phyloP scores from a whole-genome alignment of 805 yeast genomes.

The Blastobotrys mokoenaii region DNA sequence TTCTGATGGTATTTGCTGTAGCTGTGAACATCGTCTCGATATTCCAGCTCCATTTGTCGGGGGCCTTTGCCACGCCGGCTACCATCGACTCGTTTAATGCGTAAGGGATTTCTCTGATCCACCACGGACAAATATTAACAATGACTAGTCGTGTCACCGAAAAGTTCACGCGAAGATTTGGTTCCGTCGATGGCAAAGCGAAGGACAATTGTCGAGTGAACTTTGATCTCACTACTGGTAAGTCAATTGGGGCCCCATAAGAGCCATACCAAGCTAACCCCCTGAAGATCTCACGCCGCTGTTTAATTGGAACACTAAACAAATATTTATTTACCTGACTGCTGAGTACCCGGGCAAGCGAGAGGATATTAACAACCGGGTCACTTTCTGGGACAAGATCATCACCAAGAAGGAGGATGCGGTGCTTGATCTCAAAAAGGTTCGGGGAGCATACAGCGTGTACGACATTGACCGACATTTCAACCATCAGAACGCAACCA shows the following conservation, averaged over 20 bases:
- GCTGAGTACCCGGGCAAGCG: slow-evolving; percentile 63
- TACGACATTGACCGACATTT: slow-evolving; percentile 70
- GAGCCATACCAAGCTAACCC: background rate
- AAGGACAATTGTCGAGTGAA: slow-evolving; percentile 67
- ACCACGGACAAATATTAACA: background rate
- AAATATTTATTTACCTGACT: slow-evolving; percentile 83
- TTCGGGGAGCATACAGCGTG: slow-evolving; percentile 67
- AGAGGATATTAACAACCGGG: slow-evolving; percentile 40
- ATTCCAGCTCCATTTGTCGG: slow-evolving; percentile 21
- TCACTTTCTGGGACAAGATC: slow-evolving; percentile 88
- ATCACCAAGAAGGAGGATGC: slow-evolving; percentile 55
- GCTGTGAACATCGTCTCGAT: slow-evolving; percentile 23
- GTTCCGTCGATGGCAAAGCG: slow-evolving; percentile 55
- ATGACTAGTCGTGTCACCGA: slow-evolving; percentile 9
- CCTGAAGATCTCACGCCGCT: slow-evolving; percentile 59
- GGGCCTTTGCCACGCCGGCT: slow-evolving; percentile 19
- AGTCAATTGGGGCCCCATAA: slow-evolving; percentile 9
- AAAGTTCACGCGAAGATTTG: slow-evolving; percentile 54
- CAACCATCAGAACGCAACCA: slow-evolving; percentile 48
- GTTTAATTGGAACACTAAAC: slow-evolving; percentile 96
- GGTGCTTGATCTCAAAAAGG: slow-evolving; percentile 39
- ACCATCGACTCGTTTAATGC: slow-evolving; percentile 3
- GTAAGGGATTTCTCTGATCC: too few relatives aligned
- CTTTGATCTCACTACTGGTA: slow-evolving; percentile 55
- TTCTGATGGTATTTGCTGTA: slow-evolving; percentile 21